These are phyloP conservation scores for Geotrichum candidum DNA, from an alignment of 1,139 yeast genomes.

Conservation along the genomic window DNA sequence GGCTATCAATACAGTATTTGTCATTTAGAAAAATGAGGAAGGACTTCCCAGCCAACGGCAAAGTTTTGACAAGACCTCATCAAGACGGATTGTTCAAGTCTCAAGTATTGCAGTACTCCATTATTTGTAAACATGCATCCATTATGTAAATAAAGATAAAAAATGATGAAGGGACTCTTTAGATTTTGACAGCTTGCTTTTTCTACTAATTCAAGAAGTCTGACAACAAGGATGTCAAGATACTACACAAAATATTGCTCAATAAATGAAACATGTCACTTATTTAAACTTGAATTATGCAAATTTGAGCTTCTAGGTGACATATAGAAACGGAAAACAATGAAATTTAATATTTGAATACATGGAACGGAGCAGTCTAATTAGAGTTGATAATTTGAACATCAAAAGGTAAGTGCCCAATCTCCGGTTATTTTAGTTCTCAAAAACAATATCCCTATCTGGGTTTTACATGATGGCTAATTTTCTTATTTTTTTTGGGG, in stretches of 20 bases:
- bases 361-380: background rate
- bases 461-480: background rate
- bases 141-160: background rate
- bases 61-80: background rate
- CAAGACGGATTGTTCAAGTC: background rate
- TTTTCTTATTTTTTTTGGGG: no score
- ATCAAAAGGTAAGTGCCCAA: background rate
- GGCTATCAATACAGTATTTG: background rate
- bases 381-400: background rate
- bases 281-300: background rate
- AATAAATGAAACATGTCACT: background rate
- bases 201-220: no score
- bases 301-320: background rate
- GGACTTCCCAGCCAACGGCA: background rate
- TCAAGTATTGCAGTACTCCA: background rate
- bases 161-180: no score
- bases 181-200: no score
- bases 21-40: background rate
- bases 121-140: background rate
- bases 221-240: background rate
- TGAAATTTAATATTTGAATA: no score
- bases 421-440: background rate
- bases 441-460: no score
- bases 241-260: background rate
- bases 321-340: background rate